phyloP scores from a whole-genome alignment of 768 basidiomycete species.

The Suillus tomentosus region DNA sequence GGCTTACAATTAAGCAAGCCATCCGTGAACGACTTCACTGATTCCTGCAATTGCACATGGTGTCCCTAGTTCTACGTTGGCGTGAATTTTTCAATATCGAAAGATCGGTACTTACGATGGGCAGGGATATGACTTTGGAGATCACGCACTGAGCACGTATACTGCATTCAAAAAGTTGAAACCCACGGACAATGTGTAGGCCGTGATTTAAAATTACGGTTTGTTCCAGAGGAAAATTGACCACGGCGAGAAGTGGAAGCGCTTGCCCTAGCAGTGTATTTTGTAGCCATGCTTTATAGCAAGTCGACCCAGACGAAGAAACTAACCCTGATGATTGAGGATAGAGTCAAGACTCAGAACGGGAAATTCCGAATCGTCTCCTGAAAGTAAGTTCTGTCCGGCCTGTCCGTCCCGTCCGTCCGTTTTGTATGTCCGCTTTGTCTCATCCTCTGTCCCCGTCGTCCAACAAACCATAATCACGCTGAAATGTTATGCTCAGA shows the following conservation, averaged over 20 bases:
- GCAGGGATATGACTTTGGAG: conserved; percentile 32
- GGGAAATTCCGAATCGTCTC: not conserved
- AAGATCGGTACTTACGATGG: conserved; percentile 36
- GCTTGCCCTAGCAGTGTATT: not conserved
- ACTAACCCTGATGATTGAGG: not conserved
- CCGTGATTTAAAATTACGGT: conserved; percentile 12
- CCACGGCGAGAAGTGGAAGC: not conserved
- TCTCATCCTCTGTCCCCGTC: no score
- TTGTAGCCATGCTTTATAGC: conserved; percentile 4
- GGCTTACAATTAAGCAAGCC: conserved; percentile 23
- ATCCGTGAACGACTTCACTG: conserved; percentile 39
- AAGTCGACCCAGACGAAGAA: not conserved
- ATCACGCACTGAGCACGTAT: not conserved
- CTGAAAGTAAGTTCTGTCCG: not conserved
- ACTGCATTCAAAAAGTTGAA: not conserved
- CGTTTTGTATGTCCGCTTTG: no score
- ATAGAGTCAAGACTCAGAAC: not conserved
- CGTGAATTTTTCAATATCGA: conserved; percentile 11
- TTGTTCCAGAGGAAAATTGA: conserved; percentile 2
- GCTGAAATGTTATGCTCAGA: no score
- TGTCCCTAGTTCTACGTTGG: conserved; percentile 36
- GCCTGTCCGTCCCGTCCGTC: no score
- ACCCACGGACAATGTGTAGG: conserved; percentile 30
- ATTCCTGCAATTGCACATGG: conserved; percentile 39
- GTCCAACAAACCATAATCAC: no score